These are phyloP conservation scores for Borovskyia barvae DNA, from an alignment of 208 protist species.

Conservation along the genomic window DNA sequence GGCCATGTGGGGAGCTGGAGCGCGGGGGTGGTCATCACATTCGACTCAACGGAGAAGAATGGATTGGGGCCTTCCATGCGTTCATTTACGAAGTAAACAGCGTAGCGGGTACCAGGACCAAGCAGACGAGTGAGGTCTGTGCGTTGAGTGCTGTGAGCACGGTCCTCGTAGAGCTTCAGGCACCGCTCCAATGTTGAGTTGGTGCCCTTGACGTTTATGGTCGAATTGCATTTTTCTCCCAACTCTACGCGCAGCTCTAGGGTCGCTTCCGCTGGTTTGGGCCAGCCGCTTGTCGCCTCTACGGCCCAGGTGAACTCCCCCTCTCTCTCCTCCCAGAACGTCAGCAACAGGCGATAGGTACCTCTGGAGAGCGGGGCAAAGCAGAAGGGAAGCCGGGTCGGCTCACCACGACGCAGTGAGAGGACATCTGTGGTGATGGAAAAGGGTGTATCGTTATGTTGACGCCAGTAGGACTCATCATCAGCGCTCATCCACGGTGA, in stretches of 20 bases:
- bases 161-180: constrained; percentile 72
- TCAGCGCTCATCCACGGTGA: constrained; percentile 20
- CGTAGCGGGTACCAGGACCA: constrained; percentile 34
- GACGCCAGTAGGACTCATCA: constrained; percentile 16
- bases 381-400: constrained; percentile 60
- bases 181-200: constrained; percentile 73
- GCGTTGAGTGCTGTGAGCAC: constrained; percentile 28
- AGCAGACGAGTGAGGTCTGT: constrained; percentile 20
- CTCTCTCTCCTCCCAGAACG: constrained; percentile 83
- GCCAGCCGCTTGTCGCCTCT: constrained; percentile 52
- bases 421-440: constrained; percentile 65
- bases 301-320: constrained; percentile 91
- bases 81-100: constrained; percentile 70
- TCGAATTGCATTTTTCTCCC: constrained; percentile 41
- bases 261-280: constrained; percentile 44
- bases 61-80: constrained; percentile 75
- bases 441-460: constrained; percentile 43
- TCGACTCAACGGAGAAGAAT: constrained; percentile 61
- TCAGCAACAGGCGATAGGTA: constrained; percentile 64
- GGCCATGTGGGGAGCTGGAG: constrained; percentile 6
- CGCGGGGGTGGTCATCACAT: constrained; percentile 5
- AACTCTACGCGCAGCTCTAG: constrained; percentile 69
- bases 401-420: constrained; percentile 65
- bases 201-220: constrained; percentile 40
- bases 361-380: constrained; percentile 86